These are phyloP conservation scores for Rubia tinctorum DNA, from an alignment of 305 asterid species.

Conservation along the genomic window DNA sequence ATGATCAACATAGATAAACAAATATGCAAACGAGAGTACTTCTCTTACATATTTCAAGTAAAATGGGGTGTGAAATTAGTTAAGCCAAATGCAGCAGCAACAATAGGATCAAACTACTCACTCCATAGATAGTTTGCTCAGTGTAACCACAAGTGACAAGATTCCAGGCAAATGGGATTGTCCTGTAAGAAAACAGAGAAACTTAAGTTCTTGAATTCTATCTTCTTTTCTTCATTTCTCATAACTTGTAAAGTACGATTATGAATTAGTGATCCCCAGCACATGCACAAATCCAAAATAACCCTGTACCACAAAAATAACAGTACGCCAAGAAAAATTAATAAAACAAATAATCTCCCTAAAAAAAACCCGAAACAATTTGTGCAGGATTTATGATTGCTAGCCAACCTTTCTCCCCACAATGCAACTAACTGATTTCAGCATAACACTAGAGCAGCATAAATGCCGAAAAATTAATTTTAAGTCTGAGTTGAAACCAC, in stretches of 20 bases:
- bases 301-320: neutral
- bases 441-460: neutral
- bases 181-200: conserved; percentile 44
- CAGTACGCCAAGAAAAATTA: neutral
- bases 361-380: neutral
- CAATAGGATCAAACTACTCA: conserved; percentile 27
- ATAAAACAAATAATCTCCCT: neutral
- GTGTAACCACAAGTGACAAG: conserved; percentile 87
- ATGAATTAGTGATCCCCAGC: neutral
- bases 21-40: conserved; percentile 12
- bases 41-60: neutral
- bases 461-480: neutral
- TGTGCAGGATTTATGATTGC: neutral
- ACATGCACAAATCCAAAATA: neutral
- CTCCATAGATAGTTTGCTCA: conserved; percentile 86
- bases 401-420: neutral
- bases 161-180: conserved; percentile 96
- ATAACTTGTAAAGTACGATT: neutral
- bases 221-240: neutral
- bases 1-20: conserved; percentile 9
- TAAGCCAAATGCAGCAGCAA: neutral
- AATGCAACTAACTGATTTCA: neutral
- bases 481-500: neutral
- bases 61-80: too few species aligned
- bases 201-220: conserved; percentile 10